Evolutionary conservation across 441 rosid genomes (phyloP).

Genomic region (Theobroma grandiflorum): DNA sequence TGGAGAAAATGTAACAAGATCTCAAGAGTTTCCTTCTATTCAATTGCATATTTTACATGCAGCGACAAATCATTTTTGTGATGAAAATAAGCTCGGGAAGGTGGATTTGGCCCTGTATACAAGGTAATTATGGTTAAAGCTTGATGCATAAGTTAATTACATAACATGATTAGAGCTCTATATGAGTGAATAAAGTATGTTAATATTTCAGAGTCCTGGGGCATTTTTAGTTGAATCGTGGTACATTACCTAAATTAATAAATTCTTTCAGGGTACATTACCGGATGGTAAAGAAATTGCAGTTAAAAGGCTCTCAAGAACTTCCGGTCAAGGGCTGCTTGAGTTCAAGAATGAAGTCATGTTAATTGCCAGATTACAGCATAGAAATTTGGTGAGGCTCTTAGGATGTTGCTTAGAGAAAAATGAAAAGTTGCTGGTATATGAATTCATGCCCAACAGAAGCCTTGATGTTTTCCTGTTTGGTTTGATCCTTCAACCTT

Average conservation of each 20-base stretch:
- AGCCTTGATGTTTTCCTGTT: constrained; percentile 58
- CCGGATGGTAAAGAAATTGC: constrained; percentile 47
- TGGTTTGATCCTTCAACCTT: constrained; percentile 37
- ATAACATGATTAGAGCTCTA: background rate
- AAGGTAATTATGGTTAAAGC: constrained; percentile 40
- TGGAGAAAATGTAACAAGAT: constrained; percentile 10
- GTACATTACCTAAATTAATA: too few relatives aligned
- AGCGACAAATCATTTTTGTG: constrained; percentile 45
- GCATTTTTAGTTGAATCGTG: too few relatives aligned
- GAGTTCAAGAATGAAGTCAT: constrained; percentile 31
- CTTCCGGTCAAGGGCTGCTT: constrained; percentile 46
- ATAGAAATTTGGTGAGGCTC: too few relatives aligned
- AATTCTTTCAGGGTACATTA: constrained; percentile 43
- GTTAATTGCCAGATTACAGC: too few relatives aligned
- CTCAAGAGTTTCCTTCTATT: constrained; percentile 29
- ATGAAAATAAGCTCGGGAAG: constrained; percentile 54
- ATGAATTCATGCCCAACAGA: constrained; percentile 50
- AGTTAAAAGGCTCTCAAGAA: constrained; percentile 47
- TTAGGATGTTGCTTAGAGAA: too few relatives aligned
- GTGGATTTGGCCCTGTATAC: constrained; percentile 66
- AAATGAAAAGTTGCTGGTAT: too few relatives aligned
- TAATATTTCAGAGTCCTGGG: too few relatives aligned
- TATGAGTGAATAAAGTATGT: background rate
- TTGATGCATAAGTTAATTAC: too few relatives aligned
- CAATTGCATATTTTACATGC: background rate